phyloP scores from a whole-genome alignment of 768 basidiomycete species.

The Boletus insuetus region DNA sequence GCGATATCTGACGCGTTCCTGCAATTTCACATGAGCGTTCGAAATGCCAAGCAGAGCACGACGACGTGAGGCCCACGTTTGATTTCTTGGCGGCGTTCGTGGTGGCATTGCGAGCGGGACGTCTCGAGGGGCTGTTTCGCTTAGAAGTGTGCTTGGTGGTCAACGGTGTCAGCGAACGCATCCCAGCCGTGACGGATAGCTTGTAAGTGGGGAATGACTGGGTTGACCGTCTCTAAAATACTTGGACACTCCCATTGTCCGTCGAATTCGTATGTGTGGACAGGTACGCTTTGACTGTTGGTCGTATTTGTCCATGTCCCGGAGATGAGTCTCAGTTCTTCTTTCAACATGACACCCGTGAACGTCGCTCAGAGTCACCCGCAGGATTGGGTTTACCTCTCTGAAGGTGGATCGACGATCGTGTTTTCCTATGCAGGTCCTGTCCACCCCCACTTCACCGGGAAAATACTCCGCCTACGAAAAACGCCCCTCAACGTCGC shows the following conservation, averaged over 20 bases:
- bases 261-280: conserved; percentile 4
- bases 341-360: conserved; percentile 9
- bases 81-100: conserved; percentile 3
- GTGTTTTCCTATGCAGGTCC: conserved; percentile 81
- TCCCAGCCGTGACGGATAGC: background rate
- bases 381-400: conserved; percentile 75
- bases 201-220: background rate
- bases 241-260: conserved; percentile 18
- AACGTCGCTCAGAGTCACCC: conserved; percentile 32
- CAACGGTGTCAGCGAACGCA: conserved; percentile 18
- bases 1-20: conserved; percentile 18
- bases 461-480: conserved; percentile 73
- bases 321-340: too few relatives aligned
- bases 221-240: background rate
- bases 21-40: conserved; percentile 1
- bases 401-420: conserved; percentile 91
- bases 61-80: conserved; percentile 1
- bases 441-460: conserved; percentile 46
- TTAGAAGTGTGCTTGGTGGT: conserved; percentile 3
- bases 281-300: conserved; percentile 4
- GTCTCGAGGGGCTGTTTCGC: conserved; percentile 8
- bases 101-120: conserved; percentile 7
- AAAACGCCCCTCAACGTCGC: conserved; percentile 42
- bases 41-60: background rate
- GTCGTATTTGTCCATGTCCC: background rate